These are phyloP conservation scores for Ustilago loliicola DNA, from an alignment of 1,284 basidiomycete species.

Conservation along the genomic window DNA sequence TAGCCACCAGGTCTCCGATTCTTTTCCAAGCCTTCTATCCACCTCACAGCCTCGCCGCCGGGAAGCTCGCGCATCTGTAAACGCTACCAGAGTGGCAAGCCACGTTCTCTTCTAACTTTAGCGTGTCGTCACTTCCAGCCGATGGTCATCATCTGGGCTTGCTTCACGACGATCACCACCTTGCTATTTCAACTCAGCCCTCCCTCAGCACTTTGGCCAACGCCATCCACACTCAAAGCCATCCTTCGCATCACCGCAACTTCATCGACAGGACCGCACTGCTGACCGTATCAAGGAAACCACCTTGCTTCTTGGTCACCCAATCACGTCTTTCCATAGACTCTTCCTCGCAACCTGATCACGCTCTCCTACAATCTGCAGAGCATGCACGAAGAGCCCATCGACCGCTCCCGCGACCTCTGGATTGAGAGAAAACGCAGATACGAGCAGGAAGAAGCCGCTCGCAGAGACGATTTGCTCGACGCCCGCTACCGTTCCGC, in stretches of 20 bases:
- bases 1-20: slow-evolving; percentile 1
- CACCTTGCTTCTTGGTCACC: not conserved
- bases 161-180: not conserved
- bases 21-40: slow-evolving; percentile 1
- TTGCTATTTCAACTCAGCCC: not conserved
- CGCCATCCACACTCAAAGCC: not conserved
- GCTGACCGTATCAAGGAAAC: not conserved
- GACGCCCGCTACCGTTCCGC: slow-evolving; percentile 39
- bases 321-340: slow-evolving; percentile 9
- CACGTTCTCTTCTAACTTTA: not conserved
- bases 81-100: not conserved
- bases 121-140: not conserved
- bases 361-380: slow-evolving; percentile 25
- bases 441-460: slow-evolving; percentile 45
- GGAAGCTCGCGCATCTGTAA: not conserved
- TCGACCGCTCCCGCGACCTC: slow-evolving; percentile 55
- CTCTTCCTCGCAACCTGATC: not conserved
- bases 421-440: slow-evolving; percentile 57
- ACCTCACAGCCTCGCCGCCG: slow-evolving; percentile 12
- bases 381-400: slow-evolving; percentile 57
- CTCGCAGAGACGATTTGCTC: slow-evolving; percentile 39
- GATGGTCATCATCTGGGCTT: not conserved
- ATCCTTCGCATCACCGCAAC: too few species aligned
- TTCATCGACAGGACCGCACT: too few species aligned
- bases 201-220: not conserved